A percentile compares a stretch with the other conserved stretches of the same genome.
These are phyloP conservation scores for Alternaria alternata DNA, from an alignment of 2,329 filamentous ascomycete species.

Conservation along the genomic window DNA sequence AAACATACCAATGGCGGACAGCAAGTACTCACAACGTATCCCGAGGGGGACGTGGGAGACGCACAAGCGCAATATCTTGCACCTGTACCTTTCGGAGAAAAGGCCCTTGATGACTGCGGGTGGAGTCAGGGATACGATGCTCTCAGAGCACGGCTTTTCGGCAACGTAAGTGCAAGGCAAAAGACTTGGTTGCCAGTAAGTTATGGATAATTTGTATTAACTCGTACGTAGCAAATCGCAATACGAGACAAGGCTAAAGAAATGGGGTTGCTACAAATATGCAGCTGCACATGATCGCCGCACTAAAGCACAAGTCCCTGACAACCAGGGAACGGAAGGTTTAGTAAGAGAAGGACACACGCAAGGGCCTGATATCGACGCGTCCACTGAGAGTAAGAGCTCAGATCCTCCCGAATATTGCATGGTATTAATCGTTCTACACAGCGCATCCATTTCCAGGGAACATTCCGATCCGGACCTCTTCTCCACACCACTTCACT, in stretches of 20 bases:
- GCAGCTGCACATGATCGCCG: not conserved
- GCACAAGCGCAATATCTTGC: not conserved
- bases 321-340: fast-evolving
- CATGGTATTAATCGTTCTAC: not conserved
- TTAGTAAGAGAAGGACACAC: too few relatives aligned
- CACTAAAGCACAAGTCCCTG: fast-evolving
- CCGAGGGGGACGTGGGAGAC: not conserved
- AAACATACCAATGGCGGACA: not conserved
- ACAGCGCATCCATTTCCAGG: not conserved
- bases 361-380: too few relatives aligned
- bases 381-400: not conserved
- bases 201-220: too few relatives aligned
- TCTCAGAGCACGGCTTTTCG: not conserved
- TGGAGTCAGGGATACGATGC: not conserved
- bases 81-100: not conserved
- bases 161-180: not conserved
- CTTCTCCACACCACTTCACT: too few relatives aligned
- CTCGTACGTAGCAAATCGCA: not conserved
- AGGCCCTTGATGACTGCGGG: too few relatives aligned
- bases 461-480: too few relatives aligned
- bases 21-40: not conserved
- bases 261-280: not conserved
- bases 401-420: fast-evolving
- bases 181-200: too few relatives aligned
- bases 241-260: not conserved